These are phyloP conservation scores for Akanthomyces muscarius DNA, from an alignment of 2,329 filamentous ascomycete species.

Conservation along the genomic window DNA sequence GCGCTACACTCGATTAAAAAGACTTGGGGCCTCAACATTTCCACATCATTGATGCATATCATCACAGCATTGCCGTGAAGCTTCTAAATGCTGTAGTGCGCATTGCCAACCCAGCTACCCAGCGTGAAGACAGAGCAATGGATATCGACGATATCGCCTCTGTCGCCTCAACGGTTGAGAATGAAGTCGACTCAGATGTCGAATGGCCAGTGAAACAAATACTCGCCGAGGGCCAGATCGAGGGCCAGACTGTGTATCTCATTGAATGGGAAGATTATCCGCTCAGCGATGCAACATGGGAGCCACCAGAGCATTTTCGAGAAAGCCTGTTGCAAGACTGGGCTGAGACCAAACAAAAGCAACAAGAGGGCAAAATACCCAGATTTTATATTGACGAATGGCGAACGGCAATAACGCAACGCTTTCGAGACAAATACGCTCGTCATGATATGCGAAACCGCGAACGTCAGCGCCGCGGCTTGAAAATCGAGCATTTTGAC, in stretches of 20 bases:
- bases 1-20: too few relatives aligned
- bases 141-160: slow-evolving; percentile 28
- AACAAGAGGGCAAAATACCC: slow-evolving; percentile 29
- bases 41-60: neutral
- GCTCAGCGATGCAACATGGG: slow-evolving; percentile 44
- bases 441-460: slow-evolving; percentile 43
- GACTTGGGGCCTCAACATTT: neutral
- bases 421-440: slow-evolving; percentile 27
- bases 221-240: slow-evolving; percentile 40
- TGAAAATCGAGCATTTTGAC: slow-evolving; percentile 25
- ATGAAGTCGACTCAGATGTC: slow-evolving; percentile 34
- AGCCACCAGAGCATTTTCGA: slow-evolving; percentile 43
- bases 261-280: slow-evolving; percentile 36
- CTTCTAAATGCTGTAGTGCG: neutral
- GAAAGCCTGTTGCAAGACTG: slow-evolving; percentile 39
- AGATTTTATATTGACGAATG: slow-evolving; percentile 39
- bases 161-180: slow-evolving; percentile 32
- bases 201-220: slow-evolving; percentile 51
- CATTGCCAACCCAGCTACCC: neutral
- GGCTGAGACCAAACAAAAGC: slow-evolving; percentile 38
- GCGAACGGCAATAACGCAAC: slow-evolving; percentile 30
- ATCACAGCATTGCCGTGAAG: neutral
- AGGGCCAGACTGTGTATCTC: slow-evolving; percentile 29
- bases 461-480: slow-evolving; percentile 38
- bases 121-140: neutral